Conservation (phyloP, 495 filamentous ascomycete species). For the Usnea hakonensis region DNA sequence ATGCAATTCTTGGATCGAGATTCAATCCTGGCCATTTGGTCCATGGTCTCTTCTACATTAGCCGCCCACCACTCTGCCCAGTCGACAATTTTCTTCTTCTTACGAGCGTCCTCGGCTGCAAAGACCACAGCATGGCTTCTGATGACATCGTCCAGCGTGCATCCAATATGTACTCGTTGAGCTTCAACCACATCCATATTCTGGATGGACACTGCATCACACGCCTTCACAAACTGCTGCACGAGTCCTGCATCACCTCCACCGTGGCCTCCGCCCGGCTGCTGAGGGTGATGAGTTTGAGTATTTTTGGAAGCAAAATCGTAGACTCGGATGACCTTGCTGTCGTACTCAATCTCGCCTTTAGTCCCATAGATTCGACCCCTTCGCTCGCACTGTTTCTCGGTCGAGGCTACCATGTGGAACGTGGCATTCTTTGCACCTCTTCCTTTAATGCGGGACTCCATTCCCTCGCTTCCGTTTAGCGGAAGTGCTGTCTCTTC, state of each 20-base stretch:
- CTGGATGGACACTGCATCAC: conserved; percentile 67
- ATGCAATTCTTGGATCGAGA: not conserved
- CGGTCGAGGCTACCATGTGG: conserved; percentile 89
- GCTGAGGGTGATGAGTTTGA: conserved; percentile 13
- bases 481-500: conserved; percentile 49
- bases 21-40: not conserved
- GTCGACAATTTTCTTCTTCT: conserved; percentile 56
- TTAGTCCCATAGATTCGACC: conserved; percentile 75
- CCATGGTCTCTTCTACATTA: conserved; percentile 11
- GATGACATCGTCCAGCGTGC: conserved; percentile 74
- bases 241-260: conserved; percentile 83
- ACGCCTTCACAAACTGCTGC: conserved; percentile 68
- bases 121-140: conserved; percentile 90
- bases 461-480: conserved; percentile 4
- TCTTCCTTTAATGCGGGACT: conserved; percentile 34
- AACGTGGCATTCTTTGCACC: conserved; percentile 79
- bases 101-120: conserved; percentile 81
- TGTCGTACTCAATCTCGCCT: conserved; percentile 76
- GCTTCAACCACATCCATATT: conserved; percentile 61
- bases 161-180: conserved; percentile 68
- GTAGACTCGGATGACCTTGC: conserved; percentile 36
- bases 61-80: conserved; percentile 73
- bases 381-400: conserved; percentile 75
- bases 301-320: conserved; percentile 29
- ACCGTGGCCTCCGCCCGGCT: conserved; percentile 52